Conservation (phyloP, 768 basidiomycete genomes). For the Tremella mesenterica region DNA sequence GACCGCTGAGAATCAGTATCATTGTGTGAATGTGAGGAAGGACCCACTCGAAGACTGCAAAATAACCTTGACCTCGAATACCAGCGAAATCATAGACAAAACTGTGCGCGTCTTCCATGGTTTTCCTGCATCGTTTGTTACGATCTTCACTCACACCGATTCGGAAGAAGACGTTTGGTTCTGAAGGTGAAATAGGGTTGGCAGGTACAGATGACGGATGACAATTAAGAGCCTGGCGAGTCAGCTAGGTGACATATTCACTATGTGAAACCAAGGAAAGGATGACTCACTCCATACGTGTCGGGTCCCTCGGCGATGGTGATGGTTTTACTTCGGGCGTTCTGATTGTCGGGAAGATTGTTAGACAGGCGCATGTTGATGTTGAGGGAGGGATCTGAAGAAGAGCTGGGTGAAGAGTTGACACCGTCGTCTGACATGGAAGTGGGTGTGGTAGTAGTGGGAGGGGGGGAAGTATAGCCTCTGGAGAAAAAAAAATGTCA, state of each 20-base stretch:
- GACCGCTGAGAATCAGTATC: constrained; percentile 51
- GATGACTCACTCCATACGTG: constrained; percentile 60
- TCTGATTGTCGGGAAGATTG: constrained; percentile 43
- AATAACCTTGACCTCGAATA: constrained; percentile 91
- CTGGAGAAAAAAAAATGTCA: background rate
- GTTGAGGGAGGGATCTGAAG: background rate
- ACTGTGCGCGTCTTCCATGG: constrained; percentile 96
- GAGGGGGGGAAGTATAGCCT: constrained; percentile 6
- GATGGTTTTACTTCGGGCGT: constrained; percentile 73
- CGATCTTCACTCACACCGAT: constrained; percentile 70
- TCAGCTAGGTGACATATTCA: constrained; percentile 3
- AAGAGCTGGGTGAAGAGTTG: constrained; percentile 7
- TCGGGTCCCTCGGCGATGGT: constrained; percentile 65
- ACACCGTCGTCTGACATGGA: constrained; percentile 17
- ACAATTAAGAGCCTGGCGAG: constrained; percentile 58
- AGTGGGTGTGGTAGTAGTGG: constrained; percentile 17
- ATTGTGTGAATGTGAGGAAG: background rate
- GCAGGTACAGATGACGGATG: constrained; percentile 49
- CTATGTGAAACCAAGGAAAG: background rate
- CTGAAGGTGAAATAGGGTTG: constrained; percentile 2
- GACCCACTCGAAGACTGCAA: constrained; percentile 77
- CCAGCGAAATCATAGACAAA: constrained; percentile 90
- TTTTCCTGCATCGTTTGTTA: constrained; percentile 71
- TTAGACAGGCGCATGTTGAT: constrained; percentile 11
- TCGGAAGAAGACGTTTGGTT: constrained; percentile 49